Base-by-base conservation (phyloP, 2,329 filamentous ascomycete species). In the Teratosphaeria pseudoeucalypti region DNA sequence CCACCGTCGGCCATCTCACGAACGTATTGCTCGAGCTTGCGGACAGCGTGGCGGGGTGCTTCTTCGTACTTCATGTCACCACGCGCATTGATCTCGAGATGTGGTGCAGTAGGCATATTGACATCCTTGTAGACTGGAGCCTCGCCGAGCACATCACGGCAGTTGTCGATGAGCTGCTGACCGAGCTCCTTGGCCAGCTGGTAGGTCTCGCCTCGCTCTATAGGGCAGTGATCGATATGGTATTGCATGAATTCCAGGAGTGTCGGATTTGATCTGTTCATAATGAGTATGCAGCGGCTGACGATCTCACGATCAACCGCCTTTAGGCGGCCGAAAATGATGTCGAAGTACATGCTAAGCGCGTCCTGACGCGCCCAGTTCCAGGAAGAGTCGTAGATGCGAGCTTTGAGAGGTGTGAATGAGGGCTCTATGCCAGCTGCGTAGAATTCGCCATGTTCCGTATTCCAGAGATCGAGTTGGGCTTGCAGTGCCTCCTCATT, bases 201-300 rank as follows among this genome's bases (percentile, higher is more conserved):
- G 77, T 99, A 99, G 1, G 94, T 99, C 78, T 99, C 94, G 61
- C 94, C 94, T 56, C 92, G 88, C 72, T 99, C 92, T 0, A 92
- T 92, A 0, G 94, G 94, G 78, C 92, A 97, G 79, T 97, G 94
- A 71, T 99, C 94, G 71, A 99, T 99, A 78, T 99, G 94, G 70
- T 99, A 97, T 74, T 99, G 94, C 94, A 99, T 99, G 77, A 96
- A 99, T 68, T 99, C 92, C 60, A 99, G 83, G 1, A 99, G 85
- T 39, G 90, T 88, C 2, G 94, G 94, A 73, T 97, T 99, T 37
- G 94, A 96, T 63, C 94, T 89, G 80, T 96, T 99, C 94, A 99
- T 99, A 77, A 99, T 94, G 66, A 90, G 89, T 71, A 99, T 97
- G 78, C 94, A 99, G 74, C 92, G 92, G 77, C 92, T 96, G 72